Evolutionary conservation across 2,329 filamentous ascomycete genomes (phyloP), one percentile per base, ranked within the genome.

Genomic region (Pseudovirgaria hyperparasitica): DNA sequence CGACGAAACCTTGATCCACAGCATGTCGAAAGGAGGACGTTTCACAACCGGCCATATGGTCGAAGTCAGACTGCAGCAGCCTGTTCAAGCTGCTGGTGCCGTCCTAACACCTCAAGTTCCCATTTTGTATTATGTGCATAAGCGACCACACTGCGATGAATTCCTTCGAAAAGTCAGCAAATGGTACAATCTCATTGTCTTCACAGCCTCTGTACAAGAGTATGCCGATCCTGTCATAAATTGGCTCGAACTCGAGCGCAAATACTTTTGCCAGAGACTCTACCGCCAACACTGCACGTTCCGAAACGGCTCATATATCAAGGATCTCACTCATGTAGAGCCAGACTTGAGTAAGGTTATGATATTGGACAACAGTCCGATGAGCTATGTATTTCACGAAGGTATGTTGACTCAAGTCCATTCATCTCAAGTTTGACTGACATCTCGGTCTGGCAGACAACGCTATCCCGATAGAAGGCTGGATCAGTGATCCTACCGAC

Each of bases 31-130:
- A 52, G 90, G 90, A 16, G 86, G 87, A 28, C 73, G 87, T 32
- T 93, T 93, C 77, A 87, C 82, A 43, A 87, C 82, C 12, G 90
- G 90, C 11, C 90, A 98, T 57, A 98, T 98, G 90, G 86, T 98
- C 27, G 90, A 98, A 59, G 90, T 98, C 37, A 85, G 85, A 43
- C 67, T 93, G 34, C 82, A 80, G 50, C 76, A 76, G 31, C 73
- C 35, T 59, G 69, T 82, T 23, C 76, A 72, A 29, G 69, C 72
- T 25, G 74, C 72, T 17, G 75, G 77, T 15, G 69, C 75, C 39
- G 63, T 72, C 12, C 60, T 82, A 15, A 82, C 81, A 6, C 82
- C 85, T 21, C 87, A 93, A 47, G 86, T 98, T 49, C 90, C 90
- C 1, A 96, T 98, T 40, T 60, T 98, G 35, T 98, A 98, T 62